These are phyloP conservation scores for Starmera quercuum DNA, from an alignment of 805 yeast species.

Conservation along the genomic window DNA sequence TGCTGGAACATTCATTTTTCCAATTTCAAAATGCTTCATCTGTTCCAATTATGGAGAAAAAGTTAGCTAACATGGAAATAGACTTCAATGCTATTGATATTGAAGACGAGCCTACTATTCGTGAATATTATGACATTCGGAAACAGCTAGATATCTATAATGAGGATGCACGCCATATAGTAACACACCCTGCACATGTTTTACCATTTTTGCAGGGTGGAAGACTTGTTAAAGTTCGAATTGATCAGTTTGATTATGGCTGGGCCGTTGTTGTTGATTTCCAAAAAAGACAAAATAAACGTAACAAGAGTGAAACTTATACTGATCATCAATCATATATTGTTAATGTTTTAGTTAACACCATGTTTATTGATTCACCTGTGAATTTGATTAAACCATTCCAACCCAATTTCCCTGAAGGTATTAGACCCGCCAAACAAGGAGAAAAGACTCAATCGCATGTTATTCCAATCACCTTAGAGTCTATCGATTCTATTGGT, in stretches of 20 bases:
- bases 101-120: slow-evolving; percentile 68
- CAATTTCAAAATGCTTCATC: slow-evolving; percentile 92
- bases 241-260: slow-evolving; percentile 68
- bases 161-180: slow-evolving; percentile 69
- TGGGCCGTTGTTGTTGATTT: slow-evolving; percentile 89
- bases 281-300: slow-evolving; percentile 59
- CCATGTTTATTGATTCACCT: slow-evolving; percentile 81
- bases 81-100: slow-evolving; percentile 43
- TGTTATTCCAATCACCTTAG: slow-evolving; percentile 77
- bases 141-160: slow-evolving; percentile 65
- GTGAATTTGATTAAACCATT: slow-evolving; percentile 68
- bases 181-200: slow-evolving; percentile 86
- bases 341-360: slow-evolving; percentile 73
- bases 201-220: slow-evolving; percentile 86
- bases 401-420: slow-evolving; percentile 76
- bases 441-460: slow-evolving; percentile 71
- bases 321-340: slow-evolving; percentile 87
- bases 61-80: slow-evolving; percentile 45
- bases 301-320: slow-evolving; percentile 48
- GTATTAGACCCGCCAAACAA: slow-evolving; percentile 74
- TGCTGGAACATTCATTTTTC: slow-evolving; percentile 89
- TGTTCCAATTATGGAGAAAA: slow-evolving; percentile 75
- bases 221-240: slow-evolving; percentile 63
- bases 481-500: slow-evolving; percentile 67
- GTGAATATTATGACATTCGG: slow-evolving; percentile 76